Evolutionary conservation across 1,139 yeast genomes (phyloP).

Genomic region (Debaryomyces singareniensis): DNA sequence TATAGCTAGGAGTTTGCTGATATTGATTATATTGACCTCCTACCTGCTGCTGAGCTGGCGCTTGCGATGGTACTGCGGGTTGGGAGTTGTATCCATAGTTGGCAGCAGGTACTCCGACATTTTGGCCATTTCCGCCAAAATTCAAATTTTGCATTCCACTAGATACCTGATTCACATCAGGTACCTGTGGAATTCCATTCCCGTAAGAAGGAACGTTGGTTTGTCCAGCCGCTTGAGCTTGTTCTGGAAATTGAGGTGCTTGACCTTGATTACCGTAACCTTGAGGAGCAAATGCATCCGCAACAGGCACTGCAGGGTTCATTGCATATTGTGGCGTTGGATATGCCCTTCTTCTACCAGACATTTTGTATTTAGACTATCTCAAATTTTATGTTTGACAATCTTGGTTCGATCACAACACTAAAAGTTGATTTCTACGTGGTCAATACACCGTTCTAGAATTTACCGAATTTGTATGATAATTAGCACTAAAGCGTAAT

Average conservation of each 20-base stretch:
- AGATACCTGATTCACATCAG: constrained; percentile 31
- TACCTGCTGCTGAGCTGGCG: constrained; percentile 6
- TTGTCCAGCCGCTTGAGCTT: neutral
- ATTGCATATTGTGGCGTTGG: constrained; percentile 58
- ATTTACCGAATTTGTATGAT: too few relatives aligned
- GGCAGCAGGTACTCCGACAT: constrained; percentile 7
- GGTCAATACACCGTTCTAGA: too few relatives aligned
- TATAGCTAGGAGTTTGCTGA: constrained; percentile 1
- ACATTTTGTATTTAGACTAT: constrained; percentile 15
- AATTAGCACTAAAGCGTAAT: too few relatives aligned
- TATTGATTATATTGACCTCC: constrained; percentile 5
- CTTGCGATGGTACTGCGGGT: constrained; percentile 6
- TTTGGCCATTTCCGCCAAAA: constrained; percentile 12
- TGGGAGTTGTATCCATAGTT: constrained; percentile 7
- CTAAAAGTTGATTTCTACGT: too few relatives aligned
- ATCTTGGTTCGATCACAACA: too few relatives aligned
- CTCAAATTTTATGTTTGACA: too few relatives aligned
- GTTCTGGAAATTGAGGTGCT: constrained; percentile 1
- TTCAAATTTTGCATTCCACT: constrained; percentile 36
- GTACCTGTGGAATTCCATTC: constrained; percentile 6
- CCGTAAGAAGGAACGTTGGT: neutral
- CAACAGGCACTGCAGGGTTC: constrained; percentile 21
- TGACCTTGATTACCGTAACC: constrained; percentile 8
- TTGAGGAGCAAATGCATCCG: constrained; percentile 9
- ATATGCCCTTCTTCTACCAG: constrained; percentile 52